Conservation (phyloP, 768 basidiomycete genomes). For the Mycena kentingensis region DNA sequence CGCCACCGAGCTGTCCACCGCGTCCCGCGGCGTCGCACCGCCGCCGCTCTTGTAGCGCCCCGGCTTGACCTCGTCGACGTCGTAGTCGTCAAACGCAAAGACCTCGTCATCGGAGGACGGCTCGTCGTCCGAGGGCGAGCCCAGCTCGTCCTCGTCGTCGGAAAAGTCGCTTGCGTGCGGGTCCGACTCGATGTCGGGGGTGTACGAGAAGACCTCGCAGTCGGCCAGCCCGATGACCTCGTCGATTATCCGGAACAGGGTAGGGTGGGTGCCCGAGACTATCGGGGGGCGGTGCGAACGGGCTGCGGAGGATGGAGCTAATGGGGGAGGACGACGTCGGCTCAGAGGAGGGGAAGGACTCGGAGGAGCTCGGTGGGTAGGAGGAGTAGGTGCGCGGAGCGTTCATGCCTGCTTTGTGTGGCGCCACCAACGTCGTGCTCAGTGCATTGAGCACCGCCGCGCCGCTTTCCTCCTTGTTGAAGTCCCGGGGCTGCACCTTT, state of each 20-base stretch:
- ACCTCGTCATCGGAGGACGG: constrained; percentile 72
- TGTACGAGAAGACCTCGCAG: constrained; percentile 94
- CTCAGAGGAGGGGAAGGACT: constrained; percentile 75
- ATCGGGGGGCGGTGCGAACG: constrained; percentile 72
- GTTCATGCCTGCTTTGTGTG: constrained; percentile 62
- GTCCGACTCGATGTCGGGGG: constrained; percentile 91
- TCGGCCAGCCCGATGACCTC: constrained; percentile 88
- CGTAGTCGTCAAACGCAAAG: constrained; percentile 83
- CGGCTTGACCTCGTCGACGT: constrained; percentile 59
- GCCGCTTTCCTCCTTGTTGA: constrained; percentile 79
- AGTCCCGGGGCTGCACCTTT: constrained; percentile 86
- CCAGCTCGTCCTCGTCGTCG: constrained; percentile 77
- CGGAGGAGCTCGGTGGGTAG: constrained; percentile 72
- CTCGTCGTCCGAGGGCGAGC: constrained; percentile 65
- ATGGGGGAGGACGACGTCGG: constrained; percentile 73
- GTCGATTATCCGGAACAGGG: constrained; percentile 84
- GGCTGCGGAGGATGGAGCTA: constrained; percentile 58
- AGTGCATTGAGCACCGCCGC: constrained; percentile 82
- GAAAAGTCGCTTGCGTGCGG: constrained; percentile 86
- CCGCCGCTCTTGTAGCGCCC: constrained; percentile 41
- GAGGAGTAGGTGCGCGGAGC: constrained; percentile 85
- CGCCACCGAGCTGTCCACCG: constrained; percentile 39
- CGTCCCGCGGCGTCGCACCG: constrained; percentile 41
- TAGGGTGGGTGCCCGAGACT: constrained; percentile 83
- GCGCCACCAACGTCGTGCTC: constrained; percentile 79